Evolutionary conservation across 2,329 filamentous ascomycete species (phyloP), one percentile per base, ranked within the genome.

Genomic region (Fusarium falciforme): DNA sequence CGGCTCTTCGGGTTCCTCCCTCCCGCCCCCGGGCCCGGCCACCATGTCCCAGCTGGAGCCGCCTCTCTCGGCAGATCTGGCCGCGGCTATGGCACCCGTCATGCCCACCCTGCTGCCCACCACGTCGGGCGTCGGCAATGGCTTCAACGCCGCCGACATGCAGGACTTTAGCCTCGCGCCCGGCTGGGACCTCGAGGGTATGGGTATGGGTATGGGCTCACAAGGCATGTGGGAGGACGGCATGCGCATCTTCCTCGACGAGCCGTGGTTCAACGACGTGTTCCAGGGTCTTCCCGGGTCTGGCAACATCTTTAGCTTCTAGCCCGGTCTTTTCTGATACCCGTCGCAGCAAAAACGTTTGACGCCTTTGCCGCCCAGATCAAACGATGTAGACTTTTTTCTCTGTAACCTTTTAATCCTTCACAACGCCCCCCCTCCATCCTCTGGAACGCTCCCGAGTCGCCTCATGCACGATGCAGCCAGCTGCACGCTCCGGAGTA

Each of bases 251-350:
- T 78, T 83, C 61, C 77, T 85, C 60, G 79, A 82, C 66, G 84
- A 86, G 64, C 81, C 83, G 16, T 85, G 84, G 80, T 81, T 85
- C 64, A 82, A 76, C 10, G 80, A 82, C 58, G 79, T 81, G 65
- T 82, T 85, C 25, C 80, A 82, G 55, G 79, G 79, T 14, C 72
- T 84, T 27, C 82, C 81, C 1, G 79, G 81, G 31, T 71, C 74
- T 16, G 71, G 65, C 20, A 79, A 79, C 60, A 78, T 82, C 63
- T 82, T 84, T 72, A 78, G 79, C n/a, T 82, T 83, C 67, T 83
- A 49, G 57, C 12, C 20, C n/a, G 36, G 22, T 25, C 29, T 17
- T 62, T 36, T 36, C 35, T 36, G 35, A 36, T 36, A 36, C 35
- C 35, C 35, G 14, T 36, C 35, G 14, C 12, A 17, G 22, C 42